Evolutionary conservation across 176 grass and related monocot species (phyloP).

Genomic region (Pontederia paniculata): DNA sequence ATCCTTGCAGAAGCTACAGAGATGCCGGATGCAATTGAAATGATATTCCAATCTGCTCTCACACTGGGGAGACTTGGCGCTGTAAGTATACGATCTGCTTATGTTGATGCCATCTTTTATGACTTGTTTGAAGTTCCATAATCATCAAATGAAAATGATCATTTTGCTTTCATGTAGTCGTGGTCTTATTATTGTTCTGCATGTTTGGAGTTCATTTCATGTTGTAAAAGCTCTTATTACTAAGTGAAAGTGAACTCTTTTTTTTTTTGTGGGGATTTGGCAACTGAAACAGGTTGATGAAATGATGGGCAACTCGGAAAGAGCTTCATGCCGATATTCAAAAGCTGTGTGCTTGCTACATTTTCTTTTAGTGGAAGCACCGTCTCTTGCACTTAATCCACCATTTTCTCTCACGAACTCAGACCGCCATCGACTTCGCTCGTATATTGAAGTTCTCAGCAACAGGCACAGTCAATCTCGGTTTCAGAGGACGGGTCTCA

Average conservation of each 20-base stretch:
- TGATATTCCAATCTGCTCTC: conserved; percentile 92
- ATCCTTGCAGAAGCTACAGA: conserved; percentile 59
- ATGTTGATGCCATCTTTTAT: background rate
- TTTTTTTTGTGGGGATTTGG: background rate
- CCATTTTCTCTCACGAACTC: conserved; percentile 57
- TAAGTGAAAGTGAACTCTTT: background rate
- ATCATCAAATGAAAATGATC: background rate
- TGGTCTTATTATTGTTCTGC: too few species aligned
- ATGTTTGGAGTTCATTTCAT: too few species aligned
- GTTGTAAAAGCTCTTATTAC: too few species aligned
- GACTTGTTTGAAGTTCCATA: background rate
- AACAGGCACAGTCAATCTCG: conserved; percentile 43
- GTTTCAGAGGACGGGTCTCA: conserved; percentile 23
- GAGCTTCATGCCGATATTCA: conserved; percentile 43
- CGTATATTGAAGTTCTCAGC: conserved; percentile 79
- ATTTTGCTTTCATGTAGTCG: too few species aligned
- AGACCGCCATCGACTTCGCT: conserved; percentile 49
- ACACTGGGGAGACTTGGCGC: conserved; percentile 61
- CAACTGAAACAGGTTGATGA: conserved; percentile 53
- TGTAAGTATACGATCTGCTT: conserved; percentile 40
- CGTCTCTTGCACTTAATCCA: conserved; percentile 55
- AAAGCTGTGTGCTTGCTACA: conserved; percentile 58
- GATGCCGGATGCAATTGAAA: conserved; percentile 91
- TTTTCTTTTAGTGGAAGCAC: conserved; percentile 76
- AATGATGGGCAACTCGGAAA: conserved; percentile 54